Conservation (phyloP, 2,329 filamentous ascomycete species). For the Bipolaris cookei region DNA sequence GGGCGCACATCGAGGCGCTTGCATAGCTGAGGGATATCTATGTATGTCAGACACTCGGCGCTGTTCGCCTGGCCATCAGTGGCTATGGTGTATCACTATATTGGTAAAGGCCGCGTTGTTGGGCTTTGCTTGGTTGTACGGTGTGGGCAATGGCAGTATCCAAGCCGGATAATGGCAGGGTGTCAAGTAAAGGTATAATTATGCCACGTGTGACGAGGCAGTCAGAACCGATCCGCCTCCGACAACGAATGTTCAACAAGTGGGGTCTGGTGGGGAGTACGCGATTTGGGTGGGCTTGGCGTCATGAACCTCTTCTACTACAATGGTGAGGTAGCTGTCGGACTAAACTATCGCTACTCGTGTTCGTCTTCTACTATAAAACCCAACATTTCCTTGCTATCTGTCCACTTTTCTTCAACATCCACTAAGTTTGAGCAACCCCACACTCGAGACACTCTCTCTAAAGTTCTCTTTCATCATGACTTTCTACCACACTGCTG, state of each 20-base stretch:
- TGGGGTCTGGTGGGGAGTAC: not conserved
- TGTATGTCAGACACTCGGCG: slow-evolving; percentile 14
- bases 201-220: not conserved
- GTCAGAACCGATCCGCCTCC: not conserved
- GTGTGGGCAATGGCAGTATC: not conserved
- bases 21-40: slow-evolving; percentile 18
- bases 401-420: not conserved
- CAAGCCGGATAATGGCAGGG: too few species aligned
- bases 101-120: not conserved
- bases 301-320: not conserved
- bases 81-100: slow-evolving; percentile 4
- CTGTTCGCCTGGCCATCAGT: slow-evolving; percentile 1
- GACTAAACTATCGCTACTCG: not conserved
- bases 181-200: too few species aligned
- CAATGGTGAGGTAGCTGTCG: not conserved
- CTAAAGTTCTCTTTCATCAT: not conserved
- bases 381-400: slow-evolving; percentile 1
- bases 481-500: slow-evolving; percentile 55
- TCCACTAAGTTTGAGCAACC: not conserved
- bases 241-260: not conserved
- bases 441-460: not conserved
- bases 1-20: slow-evolving; percentile 21
- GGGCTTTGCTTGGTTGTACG: not conserved
- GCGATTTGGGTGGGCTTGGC: slow-evolving; percentile 3
- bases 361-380: slow-evolving; percentile 15